Evolutionary conservation across 345 rosid genomes (phyloP).

Genomic region (Psidium guajava): DNA sequence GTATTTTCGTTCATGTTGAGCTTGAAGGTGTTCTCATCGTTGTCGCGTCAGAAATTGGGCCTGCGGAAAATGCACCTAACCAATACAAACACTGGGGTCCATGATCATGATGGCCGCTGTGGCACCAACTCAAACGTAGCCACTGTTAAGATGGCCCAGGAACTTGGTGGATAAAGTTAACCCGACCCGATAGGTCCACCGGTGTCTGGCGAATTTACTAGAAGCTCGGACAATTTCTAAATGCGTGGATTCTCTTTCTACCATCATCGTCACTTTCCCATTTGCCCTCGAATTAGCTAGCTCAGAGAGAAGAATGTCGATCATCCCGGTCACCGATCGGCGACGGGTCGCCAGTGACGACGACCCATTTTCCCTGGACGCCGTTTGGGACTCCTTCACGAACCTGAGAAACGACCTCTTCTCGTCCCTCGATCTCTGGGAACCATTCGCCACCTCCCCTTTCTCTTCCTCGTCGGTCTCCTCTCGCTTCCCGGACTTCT

Average conservation of each 20-base stretch:
- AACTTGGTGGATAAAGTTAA: background rate
- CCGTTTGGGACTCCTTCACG: background rate
- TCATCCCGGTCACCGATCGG: background rate
- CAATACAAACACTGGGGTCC: background rate
- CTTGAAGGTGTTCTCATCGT: background rate
- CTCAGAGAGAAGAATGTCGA: background rate
- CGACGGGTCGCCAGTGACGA: background rate
- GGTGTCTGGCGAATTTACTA: background rate
- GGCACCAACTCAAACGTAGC: background rate
- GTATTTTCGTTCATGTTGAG: background rate
- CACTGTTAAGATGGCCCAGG: background rate
- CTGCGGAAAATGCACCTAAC: background rate
- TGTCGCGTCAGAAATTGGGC: background rate
- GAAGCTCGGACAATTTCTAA: background rate
- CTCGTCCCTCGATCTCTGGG: constrained; percentile 4
- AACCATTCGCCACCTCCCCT: background rate
- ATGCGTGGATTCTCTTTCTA: background rate
- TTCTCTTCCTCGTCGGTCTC: background rate
- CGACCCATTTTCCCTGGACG: constrained; percentile 1
- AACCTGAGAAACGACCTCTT: constrained; percentile 1
- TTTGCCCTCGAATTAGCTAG: background rate
- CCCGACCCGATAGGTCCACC: background rate
- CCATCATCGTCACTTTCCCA: background rate
- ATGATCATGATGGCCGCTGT: background rate
- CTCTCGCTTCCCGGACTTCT: background rate